These are phyloP conservation scores for Yamadazyma trypodendri DNA, from an alignment of 1,139 yeast species.

Conservation along the genomic window DNA sequence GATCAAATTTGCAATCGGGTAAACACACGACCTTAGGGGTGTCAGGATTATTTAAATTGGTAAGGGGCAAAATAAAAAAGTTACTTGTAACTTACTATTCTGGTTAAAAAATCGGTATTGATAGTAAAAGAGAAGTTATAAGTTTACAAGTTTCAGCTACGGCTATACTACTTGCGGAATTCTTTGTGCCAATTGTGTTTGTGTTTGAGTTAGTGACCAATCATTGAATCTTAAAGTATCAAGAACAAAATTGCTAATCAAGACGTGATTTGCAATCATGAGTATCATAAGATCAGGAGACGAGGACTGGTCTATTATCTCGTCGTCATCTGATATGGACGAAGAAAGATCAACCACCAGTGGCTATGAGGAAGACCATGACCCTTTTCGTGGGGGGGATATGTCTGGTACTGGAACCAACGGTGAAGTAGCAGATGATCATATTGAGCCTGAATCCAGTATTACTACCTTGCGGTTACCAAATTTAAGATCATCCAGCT, in stretches of 20 bases:
- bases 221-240: too few relatives aligned
- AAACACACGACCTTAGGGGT: slow-evolving; percentile 1
- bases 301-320: slow-evolving; percentile 49
- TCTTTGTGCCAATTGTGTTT: background rate
- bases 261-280: too few relatives aligned
- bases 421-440: slow-evolving; percentile 7
- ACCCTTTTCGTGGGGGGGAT: slow-evolving; percentile 1
- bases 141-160: too few relatives aligned
- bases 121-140: background rate
- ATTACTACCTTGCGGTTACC: slow-evolving; percentile 22
- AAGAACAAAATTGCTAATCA: too few relatives aligned
- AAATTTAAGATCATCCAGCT: slow-evolving; percentile 1
- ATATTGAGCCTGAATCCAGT: slow-evolving; percentile 11
- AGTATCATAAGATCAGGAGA: slow-evolving; percentile 15
- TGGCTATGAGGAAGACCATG: slow-evolving; percentile 6
- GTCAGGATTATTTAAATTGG: slow-evolving; percentile 2
- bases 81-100: background rate
- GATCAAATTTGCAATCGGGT: slow-evolving; percentile 1
- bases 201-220: background rate
- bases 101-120: background rate
- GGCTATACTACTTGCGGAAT: background rate
- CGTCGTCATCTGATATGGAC: slow-evolving; percentile 44
- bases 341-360: slow-evolving; percentile 32
- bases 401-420: slow-evolving; percentile 4
- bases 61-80: slow-evolving; percentile 5